Evolutionary conservation across 2,329 filamentous ascomycete species (phyloP), one percentile per base, ranked within the genome.

Genomic region (Fusarium tjaetaba): DNA sequence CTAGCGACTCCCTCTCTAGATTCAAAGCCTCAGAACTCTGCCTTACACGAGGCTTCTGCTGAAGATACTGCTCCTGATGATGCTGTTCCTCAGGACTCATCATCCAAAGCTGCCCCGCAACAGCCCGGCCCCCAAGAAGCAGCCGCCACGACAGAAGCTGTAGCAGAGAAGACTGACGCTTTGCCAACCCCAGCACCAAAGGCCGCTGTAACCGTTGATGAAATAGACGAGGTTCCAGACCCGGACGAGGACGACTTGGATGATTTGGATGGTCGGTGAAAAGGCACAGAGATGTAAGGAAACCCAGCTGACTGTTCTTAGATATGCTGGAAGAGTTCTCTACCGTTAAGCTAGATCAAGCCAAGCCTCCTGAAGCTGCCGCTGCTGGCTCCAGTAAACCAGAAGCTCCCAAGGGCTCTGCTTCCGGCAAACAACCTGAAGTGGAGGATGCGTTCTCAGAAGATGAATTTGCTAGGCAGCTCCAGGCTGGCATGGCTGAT

Each of bases 241-340:
- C 96, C 95, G 11, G 96, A 98, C 74, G 95, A 97, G 82, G 96
- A 96, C 82, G 94, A 96, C 76, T 85, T 96, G 26, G 94, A 98
- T 79, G 96, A 98, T 79, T 86, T 99, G 49, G 96, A 99, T 83
- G 94, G 94, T 94, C 45, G 11, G 64, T 55, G 42, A 18, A 26
- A 36, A 64, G 16, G 13, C 45, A 41, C 22, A 13, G n/a, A n/a
- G 16, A 8, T 38, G 34, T 38, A 10, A 10, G n/a, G 34, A 36
- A n/a, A 36, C 34, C 10, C 55, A 24, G 22, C 71, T 79, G 32
- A 76, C 49, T 11, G 6, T 15, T 34, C 11, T 22, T 48, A 96
- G 96, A 98, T 77, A 93, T 98, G 82, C 91, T 99, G 32, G 94
- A 98, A 80, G 93, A 98, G 73, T 99, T 99, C 84, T 91, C 92